Conservation (phyloP, 2,329 filamentous ascomycete species). For the Ceratocystis colombiana region DNA sequence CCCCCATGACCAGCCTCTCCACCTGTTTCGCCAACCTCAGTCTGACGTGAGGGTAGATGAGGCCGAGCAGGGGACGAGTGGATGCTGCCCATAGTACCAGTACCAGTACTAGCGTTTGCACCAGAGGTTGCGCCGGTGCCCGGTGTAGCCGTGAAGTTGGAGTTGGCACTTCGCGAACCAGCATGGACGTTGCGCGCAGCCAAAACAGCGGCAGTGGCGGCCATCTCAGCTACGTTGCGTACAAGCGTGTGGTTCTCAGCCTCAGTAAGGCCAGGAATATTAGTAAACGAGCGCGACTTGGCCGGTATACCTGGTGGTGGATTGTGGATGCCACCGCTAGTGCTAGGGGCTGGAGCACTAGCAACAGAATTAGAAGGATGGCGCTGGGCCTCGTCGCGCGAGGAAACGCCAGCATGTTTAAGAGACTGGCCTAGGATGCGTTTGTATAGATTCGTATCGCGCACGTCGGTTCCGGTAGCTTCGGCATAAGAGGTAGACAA, state of each 20-base stretch:
- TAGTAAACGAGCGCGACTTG: constrained; percentile 38
- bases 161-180: constrained; percentile 1
- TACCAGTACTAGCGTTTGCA: not conserved
- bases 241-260: constrained; percentile 73
- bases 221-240: constrained; percentile 85
- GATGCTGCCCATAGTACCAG: not conserved
- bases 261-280: constrained; percentile 62
- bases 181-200: constrained; percentile 63
- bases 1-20: constrained; percentile 50
- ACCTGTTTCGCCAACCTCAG: constrained; percentile 31
- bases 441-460: constrained; percentile 83
- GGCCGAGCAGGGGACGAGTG: constrained; percentile 6
- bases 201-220: constrained; percentile 78
- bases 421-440: constrained; percentile 85
- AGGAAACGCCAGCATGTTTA: constrained; percentile 56
- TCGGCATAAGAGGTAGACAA: constrained; percentile 34
- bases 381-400: constrained; percentile 40
- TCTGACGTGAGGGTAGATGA: constrained; percentile 15
- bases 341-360: constrained; percentile 32
- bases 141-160: not conserved
- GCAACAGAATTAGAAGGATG: constrained; percentile 34
- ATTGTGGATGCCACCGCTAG: constrained; percentile 32
- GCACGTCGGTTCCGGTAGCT: constrained; percentile 55
- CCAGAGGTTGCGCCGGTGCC: not conserved
- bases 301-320: constrained; percentile 37